phyloP scores from a whole-genome alignment of 805 yeast species.

The Sungouiozyma intestinalis region DNA sequence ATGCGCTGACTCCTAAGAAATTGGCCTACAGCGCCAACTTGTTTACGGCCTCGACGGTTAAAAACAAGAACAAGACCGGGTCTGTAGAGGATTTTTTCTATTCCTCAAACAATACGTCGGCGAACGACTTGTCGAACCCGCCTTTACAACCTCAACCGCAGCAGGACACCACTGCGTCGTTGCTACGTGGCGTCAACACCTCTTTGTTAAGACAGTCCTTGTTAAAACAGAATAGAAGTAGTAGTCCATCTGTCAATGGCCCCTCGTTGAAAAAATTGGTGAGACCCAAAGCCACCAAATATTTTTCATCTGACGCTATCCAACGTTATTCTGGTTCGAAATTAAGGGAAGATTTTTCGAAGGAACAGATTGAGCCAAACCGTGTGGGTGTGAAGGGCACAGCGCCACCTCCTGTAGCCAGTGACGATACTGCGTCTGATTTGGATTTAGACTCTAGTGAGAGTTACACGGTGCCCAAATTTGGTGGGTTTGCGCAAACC shows the following conservation, averaged over 20 bases:
- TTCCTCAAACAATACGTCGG: conserved; percentile 3
- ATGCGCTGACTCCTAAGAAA: conserved; percentile 3
- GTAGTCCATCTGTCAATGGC: not conserved
- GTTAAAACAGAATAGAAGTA: conserved; percentile 7
- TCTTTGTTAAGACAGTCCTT: conserved; percentile 17
- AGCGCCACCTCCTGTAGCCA: not conserved
- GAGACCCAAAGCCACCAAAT: conserved; percentile 19
- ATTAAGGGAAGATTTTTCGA: not conserved
- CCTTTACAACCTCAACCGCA: not conserved
- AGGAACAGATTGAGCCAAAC: not conserved
- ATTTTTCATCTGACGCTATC: not conserved
- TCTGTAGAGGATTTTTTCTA: conserved; percentile 45
- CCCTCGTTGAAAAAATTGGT: conserved; percentile 10
- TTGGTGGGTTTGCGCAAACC: conserved; percentile 62
- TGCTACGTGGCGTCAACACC: conserved; percentile 22
- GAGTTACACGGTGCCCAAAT: conserved; percentile 33
- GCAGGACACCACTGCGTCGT: conserved; percentile 17
- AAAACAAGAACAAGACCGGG: not conserved
- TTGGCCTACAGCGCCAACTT: conserved; percentile 12
- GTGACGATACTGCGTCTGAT: conserved; percentile 8
- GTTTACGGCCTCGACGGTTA: not conserved
- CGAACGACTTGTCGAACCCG: conserved; percentile 2
- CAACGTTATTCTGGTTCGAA: not conserved
- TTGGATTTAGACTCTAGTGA: conserved; percentile 9
- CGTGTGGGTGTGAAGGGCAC: not conserved